Percentiles rank a stretch among this genome's conserved stretches.
phyloP scores from a whole-genome alignment of 352 stramenopile species.

The Plasmopara viticola region DNA sequence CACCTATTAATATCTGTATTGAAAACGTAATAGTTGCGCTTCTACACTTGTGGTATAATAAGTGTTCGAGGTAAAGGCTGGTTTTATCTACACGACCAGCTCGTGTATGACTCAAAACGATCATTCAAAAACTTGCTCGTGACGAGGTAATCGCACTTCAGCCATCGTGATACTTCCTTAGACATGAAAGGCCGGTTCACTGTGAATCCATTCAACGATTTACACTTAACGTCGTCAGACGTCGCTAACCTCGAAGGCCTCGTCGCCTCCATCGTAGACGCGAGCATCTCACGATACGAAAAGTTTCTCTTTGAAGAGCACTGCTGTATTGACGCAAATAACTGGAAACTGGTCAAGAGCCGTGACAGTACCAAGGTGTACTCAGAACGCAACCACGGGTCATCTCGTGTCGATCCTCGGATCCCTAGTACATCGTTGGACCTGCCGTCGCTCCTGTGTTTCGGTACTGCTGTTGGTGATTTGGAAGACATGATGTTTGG shows the following conservation, averaged over 20 bases:
- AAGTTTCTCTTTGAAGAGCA: conserved; percentile 26
- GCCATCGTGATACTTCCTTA: neutral
- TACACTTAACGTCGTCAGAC: conserved; percentile 26
- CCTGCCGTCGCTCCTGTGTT: conserved; percentile 22
- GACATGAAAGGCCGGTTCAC: conserved; percentile 28
- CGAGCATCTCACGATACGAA: conserved; percentile 28
- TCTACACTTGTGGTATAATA: too few species aligned
- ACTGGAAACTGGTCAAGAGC: conserved; percentile 33
- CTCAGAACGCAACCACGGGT: conserved; percentile 16
- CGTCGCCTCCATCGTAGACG: conserved; percentile 22
- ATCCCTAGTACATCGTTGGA: conserved; percentile 12
- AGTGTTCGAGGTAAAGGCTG: too few species aligned
- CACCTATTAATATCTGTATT: too few species aligned
- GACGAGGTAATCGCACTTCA: too few species aligned
- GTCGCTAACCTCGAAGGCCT: conserved; percentile 19
- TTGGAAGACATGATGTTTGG: conserved; percentile 57
- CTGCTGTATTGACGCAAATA: conserved; percentile 15
- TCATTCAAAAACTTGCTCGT: too few species aligned
- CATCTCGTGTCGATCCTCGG: conserved; percentile 15
- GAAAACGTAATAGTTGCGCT: too few species aligned
- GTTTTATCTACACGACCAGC: too few species aligned
- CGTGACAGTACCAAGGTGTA: conserved; percentile 27
- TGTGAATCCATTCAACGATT: conserved; percentile 29
- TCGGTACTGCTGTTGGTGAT: conserved; percentile 30
- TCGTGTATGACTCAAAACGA: too few species aligned